Conservation (phyloP, 2,329 filamentous ascomycete genomes). For the Canariomyces notabilis region DNA sequence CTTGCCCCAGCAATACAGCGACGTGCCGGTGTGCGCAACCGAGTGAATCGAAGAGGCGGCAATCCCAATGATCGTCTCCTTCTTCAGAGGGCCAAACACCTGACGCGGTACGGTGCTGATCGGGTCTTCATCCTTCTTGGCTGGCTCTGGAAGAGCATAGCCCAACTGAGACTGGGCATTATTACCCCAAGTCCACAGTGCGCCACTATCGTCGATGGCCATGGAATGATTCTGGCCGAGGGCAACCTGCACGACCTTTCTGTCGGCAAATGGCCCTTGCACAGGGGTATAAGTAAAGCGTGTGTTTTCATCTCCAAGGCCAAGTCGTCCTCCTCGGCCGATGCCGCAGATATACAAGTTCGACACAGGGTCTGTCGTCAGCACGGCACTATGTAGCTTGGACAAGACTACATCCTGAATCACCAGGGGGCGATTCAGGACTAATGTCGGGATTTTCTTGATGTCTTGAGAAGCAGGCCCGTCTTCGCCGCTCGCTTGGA, state of each 20-base stretch:
- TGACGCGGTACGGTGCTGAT: constrained; percentile 78
- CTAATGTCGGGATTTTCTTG: constrained; percentile 63
- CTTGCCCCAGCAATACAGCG: constrained; percentile 89
- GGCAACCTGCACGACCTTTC: constrained; percentile 70
- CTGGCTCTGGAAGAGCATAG: constrained; percentile 65
- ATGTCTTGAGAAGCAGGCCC: constrained; percentile 29
- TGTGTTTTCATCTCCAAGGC: constrained; percentile 84
- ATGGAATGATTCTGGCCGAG: constrained; percentile 89
- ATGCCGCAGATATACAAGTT: constrained; percentile 93
- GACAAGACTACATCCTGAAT: constrained; percentile 82
- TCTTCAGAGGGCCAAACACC: constrained; percentile 86
- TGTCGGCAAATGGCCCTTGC: constrained; percentile 68
- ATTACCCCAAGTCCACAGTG: constrained; percentile 90
- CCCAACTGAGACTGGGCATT: constrained; percentile 84
- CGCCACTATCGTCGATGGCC: constrained; percentile 78
- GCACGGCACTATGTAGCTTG: constrained; percentile 83
- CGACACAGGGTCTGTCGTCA: constrained; percentile 80
- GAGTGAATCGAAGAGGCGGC: constrained; percentile 91
- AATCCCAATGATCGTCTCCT: constrained; percentile 73
- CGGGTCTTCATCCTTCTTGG: constrained; percentile 72
- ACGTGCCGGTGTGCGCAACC: constrained; percentile 74
- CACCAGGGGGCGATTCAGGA: constrained; percentile 65
- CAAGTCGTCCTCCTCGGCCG: constrained; percentile 82
- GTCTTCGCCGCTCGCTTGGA: constrained; percentile 42
- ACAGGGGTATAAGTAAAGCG: constrained; percentile 82